phyloP scores from a whole-genome alignment of 257 asterid genomes.

The Primulina huaijiensis region DNA sequence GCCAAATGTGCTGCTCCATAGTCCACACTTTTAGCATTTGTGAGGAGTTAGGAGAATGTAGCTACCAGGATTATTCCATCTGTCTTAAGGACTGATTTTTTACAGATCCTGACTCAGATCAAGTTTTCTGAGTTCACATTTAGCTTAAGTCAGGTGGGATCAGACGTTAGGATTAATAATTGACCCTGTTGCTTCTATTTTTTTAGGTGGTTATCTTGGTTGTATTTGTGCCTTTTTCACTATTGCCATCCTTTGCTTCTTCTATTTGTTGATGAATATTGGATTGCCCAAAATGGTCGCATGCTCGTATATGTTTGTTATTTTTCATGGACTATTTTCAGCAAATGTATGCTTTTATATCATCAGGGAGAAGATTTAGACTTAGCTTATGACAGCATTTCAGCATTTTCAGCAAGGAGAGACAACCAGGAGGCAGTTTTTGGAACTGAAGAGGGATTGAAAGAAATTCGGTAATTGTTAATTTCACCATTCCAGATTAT shows the following conservation, averaged over 20 bases:
- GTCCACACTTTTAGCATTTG: not conserved
- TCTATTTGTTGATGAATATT: slow-evolving; percentile 2
- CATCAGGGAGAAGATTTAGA: slow-evolving; percentile 94
- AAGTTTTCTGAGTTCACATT: not conserved
- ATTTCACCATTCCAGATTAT: slow-evolving; percentile 16
- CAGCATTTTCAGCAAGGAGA: slow-evolving; percentile 94
- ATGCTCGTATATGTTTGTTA: slow-evolving; percentile 4
- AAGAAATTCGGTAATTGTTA: slow-evolving; percentile 72
- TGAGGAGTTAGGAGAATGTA: slow-evolving; percentile 11
- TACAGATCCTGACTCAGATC: not conserved
- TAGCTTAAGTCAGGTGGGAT: not conserved
- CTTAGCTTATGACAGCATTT: slow-evolving; percentile 95
- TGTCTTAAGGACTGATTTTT: not conserved
- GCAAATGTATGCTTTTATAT: slow-evolving; percentile 25
- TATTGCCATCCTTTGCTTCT: not conserved
- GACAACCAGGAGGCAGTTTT: slow-evolving; percentile 98
- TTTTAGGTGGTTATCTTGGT: not conserved
- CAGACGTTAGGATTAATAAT: slow-evolving; percentile 15
- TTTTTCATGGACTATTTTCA: not conserved
- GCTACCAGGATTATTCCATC: not conserved
- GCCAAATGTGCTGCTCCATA: not conserved
- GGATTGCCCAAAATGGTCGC: not conserved
- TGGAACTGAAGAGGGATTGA: slow-evolving; percentile 97
- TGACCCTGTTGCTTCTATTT: slow-evolving; percentile 5
- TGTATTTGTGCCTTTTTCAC: not conserved